phyloP scores from a whole-genome alignment of 2,329 filamentous ascomycete genomes.

The Thyridium curvatum region DNA sequence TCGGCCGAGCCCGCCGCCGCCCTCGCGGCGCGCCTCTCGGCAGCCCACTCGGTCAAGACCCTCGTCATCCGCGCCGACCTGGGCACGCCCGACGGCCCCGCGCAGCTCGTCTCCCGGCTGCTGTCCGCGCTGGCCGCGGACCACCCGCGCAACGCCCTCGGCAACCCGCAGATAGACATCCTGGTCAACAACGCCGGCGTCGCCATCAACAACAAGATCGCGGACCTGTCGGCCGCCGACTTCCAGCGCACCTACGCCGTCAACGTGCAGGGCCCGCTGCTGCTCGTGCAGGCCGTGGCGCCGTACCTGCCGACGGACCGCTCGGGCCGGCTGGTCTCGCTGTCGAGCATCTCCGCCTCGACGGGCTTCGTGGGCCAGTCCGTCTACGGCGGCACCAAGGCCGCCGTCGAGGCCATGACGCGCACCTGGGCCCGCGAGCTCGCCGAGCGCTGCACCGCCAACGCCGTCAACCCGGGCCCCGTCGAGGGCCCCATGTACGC shows the following conservation, averaged over 20 bases:
- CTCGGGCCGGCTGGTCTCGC: constrained; percentile 48
- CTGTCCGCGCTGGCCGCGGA: constrained; percentile 29
- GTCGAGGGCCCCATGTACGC: constrained; percentile 48
- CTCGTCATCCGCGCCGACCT: constrained; percentile 67
- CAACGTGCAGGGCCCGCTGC: constrained; percentile 76
- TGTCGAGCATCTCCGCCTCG: constrained; percentile 48
- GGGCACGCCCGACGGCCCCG: constrained; percentile 52
- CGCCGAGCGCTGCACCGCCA: constrained; percentile 45
- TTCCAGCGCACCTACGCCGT: constrained; percentile 70
- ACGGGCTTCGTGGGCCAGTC: constrained; percentile 48
- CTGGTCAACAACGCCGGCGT: constrained; percentile 83
- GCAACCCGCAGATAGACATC: constrained; percentile 61
- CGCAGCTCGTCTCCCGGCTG: constrained; percentile 25
- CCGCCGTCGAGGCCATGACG: constrained; percentile 53
- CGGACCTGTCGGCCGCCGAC: constrained; percentile 56
- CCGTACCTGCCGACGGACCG: constrained; percentile 66
- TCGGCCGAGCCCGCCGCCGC: constrained; percentile 41
- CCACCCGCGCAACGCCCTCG: constrained; percentile 34
- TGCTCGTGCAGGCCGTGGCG: constrained; percentile 67
- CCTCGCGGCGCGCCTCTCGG: constrained; percentile 54
- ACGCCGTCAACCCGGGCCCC: constrained; percentile 51
- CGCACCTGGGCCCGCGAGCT: constrained; percentile 54
- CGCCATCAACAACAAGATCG: constrained; percentile 57
- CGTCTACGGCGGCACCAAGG: constrained; percentile 53
- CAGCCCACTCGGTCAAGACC: constrained; percentile 52